phyloP scores from a whole-genome alignment of 2,329 filamentous ascomycete species.

The Metarhizium rileyi region DNA sequence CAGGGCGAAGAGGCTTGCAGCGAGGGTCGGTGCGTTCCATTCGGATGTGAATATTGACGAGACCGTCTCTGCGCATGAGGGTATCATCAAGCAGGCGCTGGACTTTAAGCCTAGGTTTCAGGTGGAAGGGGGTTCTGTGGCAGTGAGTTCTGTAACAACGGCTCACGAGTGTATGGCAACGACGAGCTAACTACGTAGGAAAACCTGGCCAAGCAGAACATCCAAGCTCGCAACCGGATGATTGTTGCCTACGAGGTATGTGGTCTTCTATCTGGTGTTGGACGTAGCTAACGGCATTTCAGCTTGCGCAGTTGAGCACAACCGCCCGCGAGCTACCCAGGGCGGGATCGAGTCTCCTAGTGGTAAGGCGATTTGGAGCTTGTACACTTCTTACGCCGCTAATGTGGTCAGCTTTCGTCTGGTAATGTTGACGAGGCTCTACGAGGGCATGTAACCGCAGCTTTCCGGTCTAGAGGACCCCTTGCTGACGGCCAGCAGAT shows the following conservation, averaged over 20 bases:
- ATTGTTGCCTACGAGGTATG: constrained; percentile 43
- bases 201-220: constrained; percentile 58
- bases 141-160: constrained; percentile 20
- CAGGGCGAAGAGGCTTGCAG: constrained; percentile 51
- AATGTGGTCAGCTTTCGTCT: constrained; percentile 32
- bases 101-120: constrained; percentile 27
- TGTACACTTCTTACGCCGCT: too few species aligned
- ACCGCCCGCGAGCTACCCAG: constrained; percentile 43
- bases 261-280: too few species aligned
- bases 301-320: constrained; percentile 52
- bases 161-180: not conserved
- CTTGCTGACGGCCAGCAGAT: constrained; percentile 35
- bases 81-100: constrained; percentile 17
- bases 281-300: constrained; percentile 4
- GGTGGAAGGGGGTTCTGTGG: constrained; percentile 14
- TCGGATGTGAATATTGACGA: constrained; percentile 62
- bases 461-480: too few species aligned
- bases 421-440: constrained; percentile 45
- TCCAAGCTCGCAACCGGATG: constrained; percentile 56
- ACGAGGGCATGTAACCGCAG: constrained; percentile 2
- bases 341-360: constrained; percentile 46
- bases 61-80: constrained; percentile 34
- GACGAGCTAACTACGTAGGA: constrained; percentile 22
- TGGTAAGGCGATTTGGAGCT: constrained; percentile 19
- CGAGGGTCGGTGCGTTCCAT: constrained; percentile 61